These are phyloP conservation scores for Penicillium samsonianum DNA, from an alignment of 495 filamentous ascomycete species.

Conservation along the genomic window DNA sequence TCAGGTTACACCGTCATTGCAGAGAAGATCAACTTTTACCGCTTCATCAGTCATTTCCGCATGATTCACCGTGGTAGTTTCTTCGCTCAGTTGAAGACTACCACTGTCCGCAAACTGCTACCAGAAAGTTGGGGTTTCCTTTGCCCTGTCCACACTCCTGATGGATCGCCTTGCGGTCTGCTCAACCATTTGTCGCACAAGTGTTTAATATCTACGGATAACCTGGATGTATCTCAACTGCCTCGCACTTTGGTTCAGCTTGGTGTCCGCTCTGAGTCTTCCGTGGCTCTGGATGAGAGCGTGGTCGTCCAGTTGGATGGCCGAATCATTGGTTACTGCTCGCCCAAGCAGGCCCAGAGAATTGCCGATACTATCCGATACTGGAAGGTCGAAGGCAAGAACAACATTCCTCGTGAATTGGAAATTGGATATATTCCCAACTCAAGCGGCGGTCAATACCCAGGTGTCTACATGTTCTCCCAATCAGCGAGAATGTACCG, in stretches of 20 bases:
- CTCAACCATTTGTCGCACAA: constrained; percentile 96
- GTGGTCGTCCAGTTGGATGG: constrained; percentile 90
- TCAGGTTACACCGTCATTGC: constrained; percentile 96
- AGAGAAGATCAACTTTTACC: constrained; percentile 98
- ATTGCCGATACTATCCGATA: constrained; percentile 83
- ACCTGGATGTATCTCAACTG: constrained; percentile 69
- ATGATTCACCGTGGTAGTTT: constrained; percentile 99
- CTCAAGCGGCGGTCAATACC: constrained; percentile 87
- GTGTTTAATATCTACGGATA: constrained; percentile 79
- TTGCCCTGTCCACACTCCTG: constrained; percentile 95
- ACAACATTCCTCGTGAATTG: constrained; percentile 78
- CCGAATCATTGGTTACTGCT: constrained; percentile 84
- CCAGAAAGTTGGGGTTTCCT: constrained; percentile 98
- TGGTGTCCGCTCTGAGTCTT: constrained; percentile 70
- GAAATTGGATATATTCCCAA: constrained; percentile 91
- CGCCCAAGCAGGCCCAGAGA: constrained; percentile 72
- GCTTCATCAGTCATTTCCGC: constrained; percentile 98
- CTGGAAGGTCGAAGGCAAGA: constrained; percentile 93
- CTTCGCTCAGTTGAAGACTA: constrained; percentile 97
- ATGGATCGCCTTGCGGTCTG: constrained; percentile 91
- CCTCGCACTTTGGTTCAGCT: constrained; percentile 72
- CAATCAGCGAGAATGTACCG: constrained; percentile 82
- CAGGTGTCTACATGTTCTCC: constrained; percentile 92
- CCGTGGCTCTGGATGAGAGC: constrained; percentile 73
- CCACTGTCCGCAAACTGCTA: constrained; percentile 89